A percentile compares a stretch with the other conserved stretches of the same genome.
phyloP scores from a whole-genome alignment of 345 rosid species.

The Nephelium lappaceum region DNA sequence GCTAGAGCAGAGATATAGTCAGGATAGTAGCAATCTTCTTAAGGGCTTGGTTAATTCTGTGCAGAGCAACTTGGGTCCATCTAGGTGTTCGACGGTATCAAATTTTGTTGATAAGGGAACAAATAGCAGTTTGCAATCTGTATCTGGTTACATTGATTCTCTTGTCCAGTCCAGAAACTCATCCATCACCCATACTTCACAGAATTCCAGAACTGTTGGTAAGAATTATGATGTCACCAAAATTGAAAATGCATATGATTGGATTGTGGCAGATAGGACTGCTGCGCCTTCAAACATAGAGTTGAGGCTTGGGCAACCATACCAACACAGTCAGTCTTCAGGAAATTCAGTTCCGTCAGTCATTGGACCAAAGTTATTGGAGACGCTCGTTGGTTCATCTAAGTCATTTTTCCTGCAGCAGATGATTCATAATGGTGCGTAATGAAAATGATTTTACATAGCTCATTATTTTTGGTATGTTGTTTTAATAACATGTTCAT shows the following conservation, averaged over 20 bases:
- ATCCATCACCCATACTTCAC: constrained; percentile 20
- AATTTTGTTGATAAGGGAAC: constrained; percentile 31
- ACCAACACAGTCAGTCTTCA: constrained; percentile 33
- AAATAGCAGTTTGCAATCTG: constrained; percentile 31
- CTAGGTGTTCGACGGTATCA: constrained; percentile 33
- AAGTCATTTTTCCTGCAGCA: constrained; percentile 33
- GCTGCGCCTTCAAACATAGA: constrained; percentile 44
- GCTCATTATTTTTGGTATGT: constrained; percentile 5
- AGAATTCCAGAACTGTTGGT: constrained; percentile 21
- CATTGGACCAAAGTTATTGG: constrained; percentile 22
- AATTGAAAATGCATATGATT: constrained; percentile 25
- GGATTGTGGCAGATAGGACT: constrained; percentile 26
- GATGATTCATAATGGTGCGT: constrained; percentile 42
- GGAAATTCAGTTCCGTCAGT: constrained; percentile 35
- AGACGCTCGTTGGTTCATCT: constrained; percentile 18
- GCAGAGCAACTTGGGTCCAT: constrained; percentile 24
- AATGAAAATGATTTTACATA: constrained; percentile 18
- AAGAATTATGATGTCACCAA: constrained; percentile 19
- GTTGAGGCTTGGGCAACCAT: constrained; percentile 60
- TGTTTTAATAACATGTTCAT: constrained; percentile 15
- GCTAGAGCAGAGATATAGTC: constrained; percentile 31
- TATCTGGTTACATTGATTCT: constrained; percentile 28
- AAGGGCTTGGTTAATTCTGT: constrained; percentile 29
- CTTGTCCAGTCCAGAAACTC: constrained; percentile 29
- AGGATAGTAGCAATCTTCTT: constrained; percentile 27